Evolutionary conservation across 306 rosid species (phyloP), one percentile per base, ranked within the genome.

Genomic region (Mucuna pruriens): DNA sequence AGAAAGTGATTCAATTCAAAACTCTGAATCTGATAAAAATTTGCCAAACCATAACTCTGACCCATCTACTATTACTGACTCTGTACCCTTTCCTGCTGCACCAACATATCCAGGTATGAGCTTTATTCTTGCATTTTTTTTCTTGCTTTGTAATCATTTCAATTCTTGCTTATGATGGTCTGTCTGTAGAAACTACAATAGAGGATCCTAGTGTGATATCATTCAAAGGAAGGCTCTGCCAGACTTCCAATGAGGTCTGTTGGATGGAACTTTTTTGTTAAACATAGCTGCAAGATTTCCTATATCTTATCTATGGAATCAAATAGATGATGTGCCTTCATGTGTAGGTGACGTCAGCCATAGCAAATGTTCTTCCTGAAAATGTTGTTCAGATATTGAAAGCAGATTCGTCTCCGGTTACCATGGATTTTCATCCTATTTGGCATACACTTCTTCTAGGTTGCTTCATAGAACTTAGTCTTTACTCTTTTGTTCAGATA

Each of bases 371-470:
- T 62, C 54, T 62, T 34, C 80, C 80, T 44, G 46, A 16, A 71
- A 63, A 62, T 16, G 60, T 84, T 61, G 23, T 64, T 33, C 62
- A 46, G 68, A 85, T 78, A 51, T 25, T 85, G 82, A 23, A 62
- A 17, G 76, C 29, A 67, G 44, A 61, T 69, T 80, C 72, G 1
- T 4, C 36, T 62, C 79, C 88, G 31, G 15, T 61, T 64, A 76
- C 76, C 80, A 80, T 85, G 80, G 82, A 80, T 71, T 85, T 85
- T 71, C 82, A 80, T 76, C 85, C 85, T 49, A 0, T 9, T 39
- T 25, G 16, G 9, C 64, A 42, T 17, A 51, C 48, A 3, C 1
- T 71, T 70, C 85, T 85, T 71, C 72, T 85, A 69, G 88, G 85
- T 85, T 76, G 76, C 42, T 60, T 71, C 36, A 11, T 25, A 77